Evolutionary conservation across 1,284 basidiomycete genomes (phyloP), one percentile per base, ranked within the genome.

Genomic region (Tetrapyrgos nigripes): DNA sequence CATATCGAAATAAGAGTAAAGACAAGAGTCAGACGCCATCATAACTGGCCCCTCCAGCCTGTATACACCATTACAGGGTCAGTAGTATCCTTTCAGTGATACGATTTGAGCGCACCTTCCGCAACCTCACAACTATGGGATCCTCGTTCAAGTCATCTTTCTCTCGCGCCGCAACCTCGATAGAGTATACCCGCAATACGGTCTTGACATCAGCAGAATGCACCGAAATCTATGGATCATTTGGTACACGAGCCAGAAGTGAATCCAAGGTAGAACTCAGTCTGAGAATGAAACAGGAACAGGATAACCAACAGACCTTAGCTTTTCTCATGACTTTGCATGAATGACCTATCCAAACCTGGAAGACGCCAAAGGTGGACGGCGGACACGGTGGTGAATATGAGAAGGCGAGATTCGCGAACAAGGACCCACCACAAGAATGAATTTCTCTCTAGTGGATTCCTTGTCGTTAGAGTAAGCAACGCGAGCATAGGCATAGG

Each of bases 301-400:
- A 52, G 23, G 33, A 35, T n/a, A 28, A 49, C 17, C 29, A 49
- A 24, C 84, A 63, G 64, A 92, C 93, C 87, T 93, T 95, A 46
- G 89, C 94, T 77, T 89, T 91, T 62, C 94, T 84, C 94, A 96
- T 95, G 64, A 95, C 82, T 79, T 93, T 93, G 76, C 92, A 94
- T 46, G 82, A 76, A 37, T 86, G 80, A 43, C 94, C 94, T 74
- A 96, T 96, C 94, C 94, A 96, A 56, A 79, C 74, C 80, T 83
- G 44, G 24, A 49, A 45, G 53, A 44, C 52, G 48, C 14, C 23
- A 37, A 46, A 44, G 47, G 35, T 46, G 21, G 24, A 29, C 27
- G n/a, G 33, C 48, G 55, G 31, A 48, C 35, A 33, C 56, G 27
- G 24, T 28, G 27, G 56, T 47, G 23, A 29, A 33, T 27, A 21